These are phyloP conservation scores for Blumeria hordei DNA, from an alignment of 2,329 filamentous ascomycete genomes.

Conservation along the genomic window DNA sequence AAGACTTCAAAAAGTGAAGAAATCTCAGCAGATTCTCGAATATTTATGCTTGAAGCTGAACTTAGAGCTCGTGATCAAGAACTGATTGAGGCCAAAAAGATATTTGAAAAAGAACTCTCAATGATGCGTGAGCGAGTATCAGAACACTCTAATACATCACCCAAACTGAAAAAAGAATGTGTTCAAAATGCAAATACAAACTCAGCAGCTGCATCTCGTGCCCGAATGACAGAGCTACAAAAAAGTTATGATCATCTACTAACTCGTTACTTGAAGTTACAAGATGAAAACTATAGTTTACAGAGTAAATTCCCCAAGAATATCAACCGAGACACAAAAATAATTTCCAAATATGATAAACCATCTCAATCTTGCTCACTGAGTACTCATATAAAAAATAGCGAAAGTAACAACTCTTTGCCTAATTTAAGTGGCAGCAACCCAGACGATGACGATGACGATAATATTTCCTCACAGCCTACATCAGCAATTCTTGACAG, in stretches of 20 bases:
- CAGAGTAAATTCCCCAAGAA: background rate
- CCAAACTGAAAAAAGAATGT: background rate
- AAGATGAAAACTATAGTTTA: conserved; percentile 16
- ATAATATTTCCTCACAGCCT: too few species aligned
- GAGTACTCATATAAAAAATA: too few species aligned
- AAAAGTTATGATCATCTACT: conserved; percentile 26
- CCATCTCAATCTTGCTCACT: too few species aligned
- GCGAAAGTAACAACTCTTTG: too few species aligned
- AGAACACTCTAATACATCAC: background rate
- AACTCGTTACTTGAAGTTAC: conserved; percentile 24
- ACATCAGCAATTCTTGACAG: too few species aligned
- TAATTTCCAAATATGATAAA: too few species aligned
- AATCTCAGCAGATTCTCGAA: conserved; percentile 30
- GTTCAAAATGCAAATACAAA: conserved; percentile 2
- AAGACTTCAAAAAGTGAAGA: conserved; percentile 31
- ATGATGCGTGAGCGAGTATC: conserved; percentile 13
- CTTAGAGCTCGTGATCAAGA: conserved; percentile 27
- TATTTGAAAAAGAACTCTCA: conserved; percentile 22
- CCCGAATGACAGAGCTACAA: conserved; percentile 23
- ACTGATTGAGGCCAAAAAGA: conserved; percentile 17
- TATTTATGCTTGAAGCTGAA: conserved; percentile 33
- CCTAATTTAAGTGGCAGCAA: too few species aligned
- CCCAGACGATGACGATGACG: too few species aligned
- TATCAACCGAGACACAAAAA: too few species aligned
- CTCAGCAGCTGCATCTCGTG: conserved; percentile 4